Evolutionary conservation across 768 basidiomycete genomes (phyloP).

Genomic region (Pseudohyphozyma bogoriensis): DNA sequence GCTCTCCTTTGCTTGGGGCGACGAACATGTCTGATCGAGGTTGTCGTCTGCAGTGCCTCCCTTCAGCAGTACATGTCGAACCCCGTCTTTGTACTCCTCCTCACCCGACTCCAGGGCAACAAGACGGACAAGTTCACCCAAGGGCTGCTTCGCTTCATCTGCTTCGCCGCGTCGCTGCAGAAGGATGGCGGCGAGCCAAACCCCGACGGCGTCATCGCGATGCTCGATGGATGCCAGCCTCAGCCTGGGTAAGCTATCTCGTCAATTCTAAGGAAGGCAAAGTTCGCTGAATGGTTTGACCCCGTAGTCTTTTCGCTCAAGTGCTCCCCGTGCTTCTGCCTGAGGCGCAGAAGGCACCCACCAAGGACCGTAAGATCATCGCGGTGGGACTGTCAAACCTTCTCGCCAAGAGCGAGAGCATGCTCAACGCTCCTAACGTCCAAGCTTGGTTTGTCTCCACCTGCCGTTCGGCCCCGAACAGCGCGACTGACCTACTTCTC

Average conservation of each 20-base stretch:
- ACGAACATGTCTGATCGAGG: neutral
- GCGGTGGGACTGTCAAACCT: slow-evolving; percentile 69
- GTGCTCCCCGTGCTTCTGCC: slow-evolving; percentile 66
- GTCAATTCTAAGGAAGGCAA: neutral
- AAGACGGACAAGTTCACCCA: slow-evolving; percentile 84
- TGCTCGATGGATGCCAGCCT: slow-evolving; percentile 67
- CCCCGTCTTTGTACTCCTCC: slow-evolving; percentile 56
- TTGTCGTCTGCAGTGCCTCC: slow-evolving; percentile 43
- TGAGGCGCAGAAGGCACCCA: slow-evolving; percentile 66
- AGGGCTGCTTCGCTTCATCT: slow-evolving; percentile 66
- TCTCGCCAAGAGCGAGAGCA: slow-evolving; percentile 60
- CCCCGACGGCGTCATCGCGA: slow-evolving; percentile 70
- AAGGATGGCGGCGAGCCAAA: slow-evolving; percentile 58
- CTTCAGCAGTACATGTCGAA: slow-evolving; percentile 66
- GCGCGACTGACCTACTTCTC: neutral
- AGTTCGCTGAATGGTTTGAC: neutral
- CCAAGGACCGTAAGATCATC: slow-evolving; percentile 74
- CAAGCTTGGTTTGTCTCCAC: slow-evolving; percentile 48
- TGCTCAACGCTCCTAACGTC: slow-evolving; percentile 56
- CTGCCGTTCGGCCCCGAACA: neutral
- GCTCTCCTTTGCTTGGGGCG: neutral
- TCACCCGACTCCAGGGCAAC: slow-evolving; percentile 70
- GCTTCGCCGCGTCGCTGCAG: slow-evolving; percentile 64
- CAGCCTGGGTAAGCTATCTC: slow-evolving; percentile 50
- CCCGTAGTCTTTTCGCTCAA: slow-evolving; percentile 63